Percentiles rank a stretch among this genome's conserved stretches.
Conservation (phyloP, 1,139 yeast species). For the Scheffersomyces segobiensis region DNA sequence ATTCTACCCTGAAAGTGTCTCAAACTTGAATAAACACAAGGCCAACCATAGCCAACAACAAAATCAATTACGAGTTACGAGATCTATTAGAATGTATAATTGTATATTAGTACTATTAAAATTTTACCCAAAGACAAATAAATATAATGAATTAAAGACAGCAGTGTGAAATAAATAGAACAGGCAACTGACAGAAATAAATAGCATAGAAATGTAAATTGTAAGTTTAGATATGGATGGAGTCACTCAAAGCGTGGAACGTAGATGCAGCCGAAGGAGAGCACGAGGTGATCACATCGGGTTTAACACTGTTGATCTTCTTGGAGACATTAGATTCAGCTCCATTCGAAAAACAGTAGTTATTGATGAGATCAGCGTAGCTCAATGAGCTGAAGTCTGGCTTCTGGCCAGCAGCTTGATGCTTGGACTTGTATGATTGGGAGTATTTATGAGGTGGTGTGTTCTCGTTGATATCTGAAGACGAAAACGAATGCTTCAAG, state of each 20-base stretch:
- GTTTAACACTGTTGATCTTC: not conserved
- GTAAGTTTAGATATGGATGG: constrained; percentile 24
- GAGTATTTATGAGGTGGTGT: constrained; percentile 17
- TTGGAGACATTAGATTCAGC: constrained; percentile 5
- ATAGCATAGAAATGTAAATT: not conserved
- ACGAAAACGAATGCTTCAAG: constrained; percentile 25
- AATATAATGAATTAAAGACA: not conserved
- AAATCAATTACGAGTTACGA: not conserved
- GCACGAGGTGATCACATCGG: not conserved
- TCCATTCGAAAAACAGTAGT: constrained; percentile 36
- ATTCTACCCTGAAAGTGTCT: not conserved
- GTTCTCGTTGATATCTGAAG: constrained; percentile 22
- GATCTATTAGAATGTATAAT: not conserved
- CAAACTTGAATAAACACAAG: not conserved
- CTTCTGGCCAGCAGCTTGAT: constrained; percentile 5
- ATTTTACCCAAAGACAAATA: not conserved
- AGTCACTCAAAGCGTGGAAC: constrained; percentile 34
- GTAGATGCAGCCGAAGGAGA: constrained; percentile 26
- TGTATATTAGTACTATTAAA: not conserved
- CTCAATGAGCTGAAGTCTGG: constrained; percentile 20
- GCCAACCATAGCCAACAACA: not conserved
- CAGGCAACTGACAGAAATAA: not conserved
- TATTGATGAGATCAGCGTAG: constrained; percentile 32
- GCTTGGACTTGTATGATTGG: constrained; percentile 18
- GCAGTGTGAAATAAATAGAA: not conserved